These are phyloP conservation scores for Perkinsus olseni DNA, from an alignment of 169 alveolate genomes.

Conservation along the genomic window DNA sequence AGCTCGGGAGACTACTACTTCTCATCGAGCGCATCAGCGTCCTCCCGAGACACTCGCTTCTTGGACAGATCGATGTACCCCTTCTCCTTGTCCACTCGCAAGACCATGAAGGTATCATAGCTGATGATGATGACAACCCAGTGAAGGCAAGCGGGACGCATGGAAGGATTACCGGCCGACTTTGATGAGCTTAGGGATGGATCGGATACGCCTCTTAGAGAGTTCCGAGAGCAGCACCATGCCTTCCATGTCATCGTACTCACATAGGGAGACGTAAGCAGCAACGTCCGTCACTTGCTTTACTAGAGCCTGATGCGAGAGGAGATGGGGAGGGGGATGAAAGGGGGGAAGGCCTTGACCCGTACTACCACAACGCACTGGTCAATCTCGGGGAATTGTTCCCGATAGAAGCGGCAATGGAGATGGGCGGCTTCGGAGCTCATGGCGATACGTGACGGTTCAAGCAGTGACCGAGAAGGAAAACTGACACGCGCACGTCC, in stretches of 20 bases:
- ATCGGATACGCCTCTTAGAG: slow-evolving; percentile 84
- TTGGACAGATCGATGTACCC: slow-evolving; percentile 94
- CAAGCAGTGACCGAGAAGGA: not conserved
- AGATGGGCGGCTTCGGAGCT: slow-evolving; percentile 1
- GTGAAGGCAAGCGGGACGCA: slow-evolving; percentile 38
- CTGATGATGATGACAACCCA: slow-evolving; percentile 70
- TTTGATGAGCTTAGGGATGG: slow-evolving; percentile 64
- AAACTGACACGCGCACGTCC: not conserved
- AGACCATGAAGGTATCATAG: slow-evolving; percentile 83
- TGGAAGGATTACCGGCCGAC: slow-evolving; percentile 34
- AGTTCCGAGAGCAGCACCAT: slow-evolving; percentile 87
- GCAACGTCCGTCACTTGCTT: slow-evolving; percentile 88
- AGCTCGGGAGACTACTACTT: not conserved
- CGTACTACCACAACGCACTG: slow-evolving; percentile 78
- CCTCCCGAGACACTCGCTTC: slow-evolving; percentile 88
- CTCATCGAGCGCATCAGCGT: slow-evolving; percentile 76
- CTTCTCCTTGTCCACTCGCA: slow-evolving; percentile 88
- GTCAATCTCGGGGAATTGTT: slow-evolving; percentile 82
- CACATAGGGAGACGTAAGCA: slow-evolving; percentile 92
- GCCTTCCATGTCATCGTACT: slow-evolving; percentile 91
- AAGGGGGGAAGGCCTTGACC: no score
- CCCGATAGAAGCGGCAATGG: slow-evolving; percentile 83
- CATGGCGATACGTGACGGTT: not conserved
- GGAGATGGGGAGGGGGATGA: not conserved
- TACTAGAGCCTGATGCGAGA: slow-evolving; percentile 35